Conservation (phyloP, 2,329 filamentous ascomycete genomes). For the Trichoderma citrinoviride region DNA sequence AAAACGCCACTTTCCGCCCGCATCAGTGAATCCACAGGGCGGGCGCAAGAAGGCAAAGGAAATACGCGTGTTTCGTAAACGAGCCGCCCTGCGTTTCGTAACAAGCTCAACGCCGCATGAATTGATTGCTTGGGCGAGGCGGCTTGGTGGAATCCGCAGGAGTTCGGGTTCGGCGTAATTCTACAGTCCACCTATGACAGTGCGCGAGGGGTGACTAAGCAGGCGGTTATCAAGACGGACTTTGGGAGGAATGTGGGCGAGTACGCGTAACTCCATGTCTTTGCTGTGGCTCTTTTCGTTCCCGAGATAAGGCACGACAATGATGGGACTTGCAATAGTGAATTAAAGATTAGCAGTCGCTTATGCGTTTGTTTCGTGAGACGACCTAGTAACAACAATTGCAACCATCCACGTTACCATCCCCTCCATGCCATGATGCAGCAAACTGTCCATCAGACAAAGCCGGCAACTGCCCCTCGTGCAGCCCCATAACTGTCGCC, state of each 20-base stretch:
- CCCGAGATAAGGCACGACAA: no score
- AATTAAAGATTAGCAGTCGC: no score
- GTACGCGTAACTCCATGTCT: no score
- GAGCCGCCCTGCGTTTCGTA: not conserved
- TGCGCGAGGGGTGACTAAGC: not conserved
- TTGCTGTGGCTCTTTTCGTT: no score
- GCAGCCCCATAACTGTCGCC: not conserved
- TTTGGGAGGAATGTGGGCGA: no score
- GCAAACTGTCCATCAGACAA: no score
- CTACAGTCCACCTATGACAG: constrained; percentile 7
- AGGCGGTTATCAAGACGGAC: not conserved
- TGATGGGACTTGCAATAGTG: no score
- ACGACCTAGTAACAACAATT: no score
- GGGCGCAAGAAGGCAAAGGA: not conserved
- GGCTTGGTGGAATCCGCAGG: not conserved
- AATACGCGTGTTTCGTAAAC: constrained; percentile 4
- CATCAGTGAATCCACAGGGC: not conserved
- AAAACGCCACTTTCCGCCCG: not conserved
- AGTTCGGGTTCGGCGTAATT: constrained; percentile 19
- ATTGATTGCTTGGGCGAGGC: not conserved
- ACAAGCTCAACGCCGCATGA: not conserved
- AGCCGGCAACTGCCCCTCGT: not conserved
- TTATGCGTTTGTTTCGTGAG: no score
- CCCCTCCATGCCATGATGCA: not conserved
- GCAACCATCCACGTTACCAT: no score